Evolutionary conservation across 345 rosid genomes (phyloP).

Genomic region (Triadica sebifera): DNA sequence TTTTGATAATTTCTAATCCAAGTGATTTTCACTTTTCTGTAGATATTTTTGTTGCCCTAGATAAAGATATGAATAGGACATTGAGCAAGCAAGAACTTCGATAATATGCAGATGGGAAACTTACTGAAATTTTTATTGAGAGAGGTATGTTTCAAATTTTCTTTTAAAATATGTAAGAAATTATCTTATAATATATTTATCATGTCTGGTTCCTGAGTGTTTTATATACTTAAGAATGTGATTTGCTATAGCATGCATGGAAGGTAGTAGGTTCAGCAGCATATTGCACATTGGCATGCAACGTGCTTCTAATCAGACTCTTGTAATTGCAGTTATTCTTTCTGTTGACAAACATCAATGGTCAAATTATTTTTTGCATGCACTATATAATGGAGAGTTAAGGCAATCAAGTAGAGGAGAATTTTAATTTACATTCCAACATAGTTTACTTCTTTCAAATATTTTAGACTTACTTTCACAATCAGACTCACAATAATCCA

Average conservation of each 20-base stretch:
- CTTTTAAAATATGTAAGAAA: not conserved
- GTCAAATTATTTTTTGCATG: too few relatives aligned
- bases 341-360: not conserved
- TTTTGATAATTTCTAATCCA: not conserved
- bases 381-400: not conserved
- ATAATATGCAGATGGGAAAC: slow-evolving; percentile 95
- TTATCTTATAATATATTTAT: too few relatives aligned
- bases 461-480: not conserved
- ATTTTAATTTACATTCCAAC: too few relatives aligned
- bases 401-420: not conserved
- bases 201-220: not conserved
- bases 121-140: slow-evolving; percentile 90
- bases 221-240: not conserved
- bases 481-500: not conserved
- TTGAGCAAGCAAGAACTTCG: slow-evolving; percentile 92
- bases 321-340: not conserved
- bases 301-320: not conserved
- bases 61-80: slow-evolving; percentile 89
- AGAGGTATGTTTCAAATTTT: slow-evolving; percentile 52
- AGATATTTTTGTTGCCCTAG: slow-evolving; percentile 97
- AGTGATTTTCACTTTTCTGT: slow-evolving; percentile 15
- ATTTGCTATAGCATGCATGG: not conserved
- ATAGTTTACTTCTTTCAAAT: not conserved
- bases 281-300: not conserved
- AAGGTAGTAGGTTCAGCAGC: not conserved